phyloP scores from a whole-genome alignment of 805 yeast species.

The Saturnispora sanitii region DNA sequence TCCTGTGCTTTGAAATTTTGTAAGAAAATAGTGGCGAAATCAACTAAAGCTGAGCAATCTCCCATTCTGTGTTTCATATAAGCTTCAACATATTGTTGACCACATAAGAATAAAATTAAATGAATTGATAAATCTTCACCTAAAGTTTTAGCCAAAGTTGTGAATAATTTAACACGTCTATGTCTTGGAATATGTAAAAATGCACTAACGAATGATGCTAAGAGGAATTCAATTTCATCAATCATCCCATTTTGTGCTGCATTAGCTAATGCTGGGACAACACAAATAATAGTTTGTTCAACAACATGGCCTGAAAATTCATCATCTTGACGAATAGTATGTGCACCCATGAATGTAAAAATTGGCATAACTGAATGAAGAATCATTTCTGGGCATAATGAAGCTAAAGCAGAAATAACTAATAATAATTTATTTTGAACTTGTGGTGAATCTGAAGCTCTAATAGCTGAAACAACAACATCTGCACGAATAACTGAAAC shows the following conservation, averaged over 20 bases:
- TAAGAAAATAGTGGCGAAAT: conserved; percentile 62
- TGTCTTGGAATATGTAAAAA: conserved; percentile 94
- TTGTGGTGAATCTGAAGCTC: conserved; percentile 86
- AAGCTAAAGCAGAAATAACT: conserved; percentile 80
- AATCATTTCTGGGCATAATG: conserved; percentile 82
- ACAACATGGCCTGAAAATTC: conserved; percentile 89
- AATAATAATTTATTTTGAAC: conserved; percentile 82
- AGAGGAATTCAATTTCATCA: conserved; percentile 71
- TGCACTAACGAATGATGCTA: conserved; percentile 88
- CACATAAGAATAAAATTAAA: conserved; percentile 65
- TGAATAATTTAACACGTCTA: conserved; percentile 78
- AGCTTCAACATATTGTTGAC: conserved; percentile 61
- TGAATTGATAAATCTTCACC: conserved; percentile 61
- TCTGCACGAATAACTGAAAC: conserved; percentile 74
- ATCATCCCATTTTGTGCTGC: conserved; percentile 34
- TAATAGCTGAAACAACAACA: conserved; percentile 79
- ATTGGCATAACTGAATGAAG: conserved; percentile 98
- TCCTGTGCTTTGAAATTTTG: conserved; percentile 58
- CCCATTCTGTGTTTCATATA: conserved; percentile 45
- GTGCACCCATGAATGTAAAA: conserved; percentile 98
- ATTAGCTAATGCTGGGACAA: conserved; percentile 76
- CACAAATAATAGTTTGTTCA: conserved; percentile 81
- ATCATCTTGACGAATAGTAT: conserved; percentile 92
- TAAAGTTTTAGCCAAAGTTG: conserved; percentile 67
- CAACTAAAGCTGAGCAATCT: conserved; percentile 60